Percentiles rank a stretch among this genome's conserved stretches.
Conservation (phyloP, 495 filamentous ascomycete genomes). For the Penicillium verhagenii region DNA sequence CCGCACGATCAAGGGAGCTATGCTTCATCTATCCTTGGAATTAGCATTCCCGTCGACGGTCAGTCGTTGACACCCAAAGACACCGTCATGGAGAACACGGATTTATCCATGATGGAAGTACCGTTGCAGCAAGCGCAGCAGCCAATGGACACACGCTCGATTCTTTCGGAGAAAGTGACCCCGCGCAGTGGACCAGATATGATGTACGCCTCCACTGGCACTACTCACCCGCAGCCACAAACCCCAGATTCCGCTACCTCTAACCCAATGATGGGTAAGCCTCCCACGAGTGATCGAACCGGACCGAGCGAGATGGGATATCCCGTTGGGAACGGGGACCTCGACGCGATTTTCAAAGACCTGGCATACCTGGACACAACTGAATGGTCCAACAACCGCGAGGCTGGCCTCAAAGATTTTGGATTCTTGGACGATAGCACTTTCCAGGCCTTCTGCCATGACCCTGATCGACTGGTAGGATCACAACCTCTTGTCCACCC, state of each 20-base stretch:
- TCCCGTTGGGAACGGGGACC: constrained; percentile 27
- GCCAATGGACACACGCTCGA: constrained; percentile 12
- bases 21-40: constrained; percentile 37
- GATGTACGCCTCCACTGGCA: constrained; percentile 16
- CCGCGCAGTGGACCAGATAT: constrained; percentile 31
- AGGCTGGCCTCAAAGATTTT: constrained; percentile 57
- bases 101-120: constrained; percentile 27
- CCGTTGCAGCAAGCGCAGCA: constrained; percentile 15
- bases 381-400: constrained; percentile 53
- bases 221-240: constrained; percentile 27
- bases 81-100: constrained; percentile 33
- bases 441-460: constrained; percentile 54
- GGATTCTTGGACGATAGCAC: constrained; percentile 56
- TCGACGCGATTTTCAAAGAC: constrained; percentile 62
- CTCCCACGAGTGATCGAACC: constrained; percentile 17
- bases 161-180: constrained; percentile 22
- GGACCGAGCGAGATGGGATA: constrained; percentile 16
- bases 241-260: constrained; percentile 34
- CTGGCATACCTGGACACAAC: constrained; percentile 61
- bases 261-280: constrained; percentile 20
- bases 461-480: constrained; percentile 48
- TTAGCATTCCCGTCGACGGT: constrained; percentile 37
- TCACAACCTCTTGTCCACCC: constrained; percentile 44
- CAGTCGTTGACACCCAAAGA: constrained; percentile 42
- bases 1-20: constrained; percentile 17